Conservation (phyloP, 352 stramenopile species). For the Peronospora destructor region DNA sequence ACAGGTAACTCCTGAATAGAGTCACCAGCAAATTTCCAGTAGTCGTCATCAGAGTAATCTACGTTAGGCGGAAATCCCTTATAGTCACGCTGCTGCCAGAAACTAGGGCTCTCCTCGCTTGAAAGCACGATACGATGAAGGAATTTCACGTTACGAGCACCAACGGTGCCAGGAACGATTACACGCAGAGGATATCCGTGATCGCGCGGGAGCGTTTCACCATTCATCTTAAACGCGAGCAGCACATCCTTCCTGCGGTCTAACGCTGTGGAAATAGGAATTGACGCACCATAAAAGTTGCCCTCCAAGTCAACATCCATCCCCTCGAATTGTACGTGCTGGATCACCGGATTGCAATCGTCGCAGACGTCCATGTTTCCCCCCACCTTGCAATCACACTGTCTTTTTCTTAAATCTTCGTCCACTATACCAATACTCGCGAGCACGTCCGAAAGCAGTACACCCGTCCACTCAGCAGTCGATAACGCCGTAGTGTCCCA, state of each 20-base stretch:
- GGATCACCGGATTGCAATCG: slow-evolving; percentile 60
- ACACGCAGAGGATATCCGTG: slow-evolving; percentile 95
- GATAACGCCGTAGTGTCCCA: slow-evolving; percentile 89
- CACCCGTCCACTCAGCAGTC: slow-evolving; percentile 93
- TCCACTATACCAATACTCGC: slow-evolving; percentile 78
- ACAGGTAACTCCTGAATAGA: slow-evolving; percentile 90
- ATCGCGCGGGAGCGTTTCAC: slow-evolving; percentile 86
- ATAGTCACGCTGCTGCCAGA: slow-evolving; percentile 92
- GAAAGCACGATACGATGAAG: slow-evolving; percentile 87
- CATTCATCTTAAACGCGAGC: slow-evolving; percentile 99
- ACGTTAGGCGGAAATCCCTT: slow-evolving; percentile 84
- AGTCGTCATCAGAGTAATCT: slow-evolving; percentile 80
- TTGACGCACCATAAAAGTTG: slow-evolving; percentile 84
- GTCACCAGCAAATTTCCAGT: slow-evolving; percentile 75
- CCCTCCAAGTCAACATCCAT: slow-evolving; percentile 76
- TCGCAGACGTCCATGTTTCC: slow-evolving; percentile 51
- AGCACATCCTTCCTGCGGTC: slow-evolving; percentile 93
- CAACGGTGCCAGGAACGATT: slow-evolving; percentile 93
- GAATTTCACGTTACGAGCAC: slow-evolving; percentile 96
- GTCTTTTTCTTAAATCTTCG: slow-evolving; percentile 43
- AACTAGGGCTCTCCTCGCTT: slow-evolving; percentile 76
- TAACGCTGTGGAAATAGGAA: slow-evolving; percentile 91
- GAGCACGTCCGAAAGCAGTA: slow-evolving; percentile 90
- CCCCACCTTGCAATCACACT: slow-evolving; percentile 44
- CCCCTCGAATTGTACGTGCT: slow-evolving; percentile 84